These are phyloP conservation scores for Cairneyella variabilis DNA, from an alignment of 495 filamentous ascomycete species.

Conservation along the genomic window DNA sequence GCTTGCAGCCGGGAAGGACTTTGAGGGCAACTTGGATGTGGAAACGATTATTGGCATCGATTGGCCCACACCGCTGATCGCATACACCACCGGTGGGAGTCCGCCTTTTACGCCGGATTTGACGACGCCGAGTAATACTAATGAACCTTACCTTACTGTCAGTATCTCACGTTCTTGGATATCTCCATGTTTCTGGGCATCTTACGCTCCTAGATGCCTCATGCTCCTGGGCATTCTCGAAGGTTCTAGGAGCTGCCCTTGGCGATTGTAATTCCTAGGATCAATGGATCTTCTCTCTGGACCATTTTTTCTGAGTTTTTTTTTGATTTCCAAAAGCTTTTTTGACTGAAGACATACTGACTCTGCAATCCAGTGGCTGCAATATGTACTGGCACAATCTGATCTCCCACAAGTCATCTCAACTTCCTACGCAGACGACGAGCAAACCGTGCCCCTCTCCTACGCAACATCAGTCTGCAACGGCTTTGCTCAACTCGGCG, in stretches of 20 bases:
- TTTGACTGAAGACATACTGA: too few relatives aligned
- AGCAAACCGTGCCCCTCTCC: constrained; percentile 56
- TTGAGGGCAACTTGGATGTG: constrained; percentile 71
- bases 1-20: constrained; percentile 29
- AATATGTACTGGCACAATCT: constrained; percentile 59
- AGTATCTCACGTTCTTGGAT: too few relatives aligned
- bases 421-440: constrained; percentile 69
- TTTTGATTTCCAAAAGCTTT: too few relatives aligned
- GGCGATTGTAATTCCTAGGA: too few relatives aligned
- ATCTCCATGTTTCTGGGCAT: too few relatives aligned
- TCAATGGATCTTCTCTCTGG: too few relatives aligned
- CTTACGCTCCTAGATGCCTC: too few relatives aligned
- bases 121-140: constrained; percentile 32
- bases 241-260: too few relatives aligned
- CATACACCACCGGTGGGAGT: constrained; percentile 62
- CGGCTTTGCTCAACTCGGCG: constrained; percentile 66
- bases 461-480: constrained; percentile 66
- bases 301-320: too few relatives aligned
- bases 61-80: constrained; percentile 53
- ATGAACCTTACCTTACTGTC: constrained; percentile 37
- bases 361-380: too few relatives aligned
- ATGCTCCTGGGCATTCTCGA: too few relatives aligned
- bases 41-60: constrained; percentile 62
- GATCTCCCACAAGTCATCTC: constrained; percentile 69
- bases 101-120: constrained; percentile 54